Evolutionary conservation across 1,284 basidiomycete genomes (phyloP), one percentile per base, ranked within the genome.

Genomic region (Irpex sp.): DNA sequence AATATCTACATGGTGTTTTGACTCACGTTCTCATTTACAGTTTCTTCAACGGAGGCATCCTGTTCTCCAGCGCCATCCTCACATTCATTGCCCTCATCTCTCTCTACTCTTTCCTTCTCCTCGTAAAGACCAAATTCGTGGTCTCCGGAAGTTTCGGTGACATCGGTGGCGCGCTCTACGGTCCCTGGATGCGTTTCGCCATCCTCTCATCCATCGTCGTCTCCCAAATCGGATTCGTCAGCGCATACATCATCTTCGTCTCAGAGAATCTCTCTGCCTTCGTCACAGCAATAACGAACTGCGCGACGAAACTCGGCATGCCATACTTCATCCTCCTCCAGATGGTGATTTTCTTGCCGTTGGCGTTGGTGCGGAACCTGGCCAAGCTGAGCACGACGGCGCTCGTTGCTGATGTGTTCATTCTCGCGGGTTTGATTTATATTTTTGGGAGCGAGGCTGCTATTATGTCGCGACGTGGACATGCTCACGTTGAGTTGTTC

Each of bases 91-190:
- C 96, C 8, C 73, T 87, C 55, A 87, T 98, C 58, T 98, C 95
- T 3, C 78, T 99, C 2, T 94, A 93, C 77, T 95, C 95, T 0
- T 99, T 99, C 85, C 77, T 99, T 23, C 83, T 99, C 0, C 84
- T 99, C 45, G 88, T 98, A 52, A 82, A 91, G 74, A 88, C 94
- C 48, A 95, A 98, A 69, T 87, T 94, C 64, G 88, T 90, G 48
- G 91, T 98, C 9, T 89, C 90, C 3, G 96, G 94, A 14, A 93
- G 91, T 67, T 99, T 98, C 68, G 96, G 96, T 74, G 96, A 99
- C 72, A 96, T 99, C 66, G 96, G 97, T 42, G 96, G 97, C 1
- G 77, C 84, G 0, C 78, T 99, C 7, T 99, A 98, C 70, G 96
- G 97, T 3, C 86, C 87, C 7, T 92, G 89, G 84, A 94, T 99